A percentile compares a stretch with the other conserved stretches of the same genome.
phyloP scores from a whole-genome alignment of 352 stramenopile species.

The Phytophthora foliorum region DNA sequence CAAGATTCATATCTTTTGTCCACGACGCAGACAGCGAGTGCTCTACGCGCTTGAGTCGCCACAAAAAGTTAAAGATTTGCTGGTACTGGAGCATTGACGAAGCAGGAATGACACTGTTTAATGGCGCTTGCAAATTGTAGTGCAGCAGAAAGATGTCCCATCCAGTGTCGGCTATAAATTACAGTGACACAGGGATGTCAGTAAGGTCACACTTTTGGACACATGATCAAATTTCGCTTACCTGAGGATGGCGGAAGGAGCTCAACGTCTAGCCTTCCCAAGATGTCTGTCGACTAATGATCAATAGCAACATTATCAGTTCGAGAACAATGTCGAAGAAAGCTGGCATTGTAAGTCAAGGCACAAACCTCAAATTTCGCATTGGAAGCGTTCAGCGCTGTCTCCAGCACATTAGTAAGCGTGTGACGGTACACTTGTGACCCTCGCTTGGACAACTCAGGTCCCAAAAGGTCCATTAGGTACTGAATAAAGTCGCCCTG shows the following conservation, averaged over 20 bases:
- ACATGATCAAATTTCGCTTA: conserved; percentile 12
- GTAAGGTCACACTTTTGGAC: neutral
- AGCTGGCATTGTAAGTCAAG: neutral
- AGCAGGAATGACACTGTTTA: conserved; percentile 93
- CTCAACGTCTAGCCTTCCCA: conserved; percentile 94
- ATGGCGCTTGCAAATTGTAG: conserved; percentile 89
- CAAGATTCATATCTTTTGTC: conserved; percentile 96
- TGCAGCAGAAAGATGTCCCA: conserved; percentile 96
- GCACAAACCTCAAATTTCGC: conserved; percentile 92
- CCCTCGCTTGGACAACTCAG: conserved; percentile 92
- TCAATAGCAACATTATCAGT: conserved; percentile 7
- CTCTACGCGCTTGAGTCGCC: conserved; percentile 92
- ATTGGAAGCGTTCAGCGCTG: conserved; percentile 95
- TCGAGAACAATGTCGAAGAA: neutral
- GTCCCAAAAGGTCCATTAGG: conserved; percentile 94
- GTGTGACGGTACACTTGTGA: conserved; percentile 96
- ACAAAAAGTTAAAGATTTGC: conserved; percentile 93
- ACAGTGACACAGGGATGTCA: neutral
- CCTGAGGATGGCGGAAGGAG: conserved; percentile 85
- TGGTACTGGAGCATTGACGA: conserved; percentile 89
- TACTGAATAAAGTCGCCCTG: conserved; percentile 98
- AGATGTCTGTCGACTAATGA: conserved; percentile 85
- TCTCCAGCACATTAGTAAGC: conserved; percentile 95
- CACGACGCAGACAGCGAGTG: conserved; percentile 96
- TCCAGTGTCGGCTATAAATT: conserved; percentile 76